Evolutionary conservation across 129 eudicot species (phyloP), one percentile per base, ranked within the genome.

Genomic region (Escallonia herrerae): DNA sequence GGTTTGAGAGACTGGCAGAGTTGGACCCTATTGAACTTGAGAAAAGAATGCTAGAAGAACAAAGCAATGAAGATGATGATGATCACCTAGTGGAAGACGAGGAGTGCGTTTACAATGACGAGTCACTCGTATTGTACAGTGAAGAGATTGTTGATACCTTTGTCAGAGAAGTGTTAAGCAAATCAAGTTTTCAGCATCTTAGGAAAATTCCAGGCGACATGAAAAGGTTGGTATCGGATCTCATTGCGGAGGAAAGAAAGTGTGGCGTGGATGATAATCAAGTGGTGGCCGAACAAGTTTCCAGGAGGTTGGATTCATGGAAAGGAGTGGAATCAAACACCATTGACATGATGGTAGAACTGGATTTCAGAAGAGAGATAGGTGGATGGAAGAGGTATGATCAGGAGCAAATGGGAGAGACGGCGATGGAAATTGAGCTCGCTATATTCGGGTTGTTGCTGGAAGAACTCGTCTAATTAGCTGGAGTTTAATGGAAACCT

Each of bases 321-420:
- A 77, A 70, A 72, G 87, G 80, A 52, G 99, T 86, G 9, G 87
- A 84, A 64, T 65, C 76, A 0, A 77, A 84, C 82, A 89, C 99
- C 9, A 89, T 94, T 38, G 99, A 94, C 55, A 86, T 89, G 99
- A 94, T 94, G 99, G 82, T 94, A 0, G 93, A 79, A 44, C 61
- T 66, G 57, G 99, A 94, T 57, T 72, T 89, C 2, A 75, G 66
- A 58, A 77, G 65, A 49, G 93, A 86, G 60, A 3, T 40, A 4
- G 76, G 40, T 13, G 82, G 80, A 4, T 94, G 99, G 99, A 89
- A 58, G 63, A 79, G 58, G 58, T 73, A 45, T 38, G 74, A 75
- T 51, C 44, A 70, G 15, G 88, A 78, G 72, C 78, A 76, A 54
- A 43, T 64, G 11, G 63, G 14, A 53, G 81, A 80, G 55, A 60